Evolutionary conservation across 345 rosid species (phyloP), one percentile per base, ranked within the genome.

Genomic region (Moricandia moricandioides): DNA sequence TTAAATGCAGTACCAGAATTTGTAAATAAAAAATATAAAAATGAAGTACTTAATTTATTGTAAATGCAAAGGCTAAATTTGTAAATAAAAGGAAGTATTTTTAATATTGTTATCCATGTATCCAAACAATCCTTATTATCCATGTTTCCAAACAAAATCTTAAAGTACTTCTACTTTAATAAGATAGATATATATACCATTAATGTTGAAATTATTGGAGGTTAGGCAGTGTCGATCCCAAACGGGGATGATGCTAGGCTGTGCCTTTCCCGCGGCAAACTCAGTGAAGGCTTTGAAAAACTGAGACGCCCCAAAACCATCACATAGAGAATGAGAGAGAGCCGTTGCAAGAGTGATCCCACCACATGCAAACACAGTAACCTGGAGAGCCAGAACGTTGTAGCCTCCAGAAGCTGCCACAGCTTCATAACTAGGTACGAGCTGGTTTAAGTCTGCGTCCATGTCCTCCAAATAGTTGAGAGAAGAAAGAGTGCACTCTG

Each of bases 231-330:
- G 80, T 62, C 91, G 79, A 29, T 85, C 83, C 91, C 91, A 87
- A 4, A 85, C 81, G 0, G 88, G 91, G 16, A 85, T 74, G 60
- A 67, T 72, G 5, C 81, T 62, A 16, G 89, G 89, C 54, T 80
- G 80, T 35, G 39, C 65, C 66, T 72, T 79, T 21, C 85, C 84
- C 21, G 81, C 34, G 17, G 82, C 79, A 5, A 85, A 59, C 75
- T 87, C 89, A 24, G 83, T 78, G 43, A 86, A 34, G 45, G 89
- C 81, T 73, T 71, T 78, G 18, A 78, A 86, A 68, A 88, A 79
- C 57, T 81, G 87, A 70, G 87, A 73, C 21, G 87, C 88, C 7
- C 90, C 89, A 71, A 73, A 83, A 33, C 92, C 92, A 76, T 88
- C 93, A 54, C 85, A 84, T 0, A 85, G 57, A 0, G 89, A 76